Percentiles rank a stretch among this genome's conserved stretches.
These are phyloP conservation scores for Lasiodiplodia sp. DNA, from an alignment of 2,329 filamentous ascomycete genomes.

Conservation along the genomic window DNA sequence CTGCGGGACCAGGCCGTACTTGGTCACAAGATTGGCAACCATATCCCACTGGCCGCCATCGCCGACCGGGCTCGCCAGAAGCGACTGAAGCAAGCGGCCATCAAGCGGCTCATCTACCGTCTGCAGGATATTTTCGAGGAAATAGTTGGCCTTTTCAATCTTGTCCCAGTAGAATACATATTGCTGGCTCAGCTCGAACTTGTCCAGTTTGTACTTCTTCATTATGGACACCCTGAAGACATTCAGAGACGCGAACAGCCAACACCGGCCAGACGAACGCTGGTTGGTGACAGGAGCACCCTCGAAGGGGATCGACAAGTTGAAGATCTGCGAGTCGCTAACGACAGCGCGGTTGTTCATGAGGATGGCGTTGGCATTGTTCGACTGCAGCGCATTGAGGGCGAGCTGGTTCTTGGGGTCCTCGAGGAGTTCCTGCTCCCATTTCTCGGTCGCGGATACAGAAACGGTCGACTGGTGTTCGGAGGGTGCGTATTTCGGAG, in stretches of 20 bases:
- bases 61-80: constrained; percentile 72
- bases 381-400: constrained; percentile 73
- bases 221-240: constrained; percentile 89
- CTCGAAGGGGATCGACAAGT: constrained; percentile 81
- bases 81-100: constrained; percentile 72
- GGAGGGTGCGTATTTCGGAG: constrained; percentile 39
- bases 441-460: constrained; percentile 60
- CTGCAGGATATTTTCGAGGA: constrained; percentile 82
- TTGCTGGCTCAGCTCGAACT: constrained; percentile 85
- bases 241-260: constrained; percentile 92
- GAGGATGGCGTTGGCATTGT: constrained; percentile 71
- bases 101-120: constrained; percentile 76
- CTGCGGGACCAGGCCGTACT: constrained; percentile 90
- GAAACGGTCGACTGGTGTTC: constrained; percentile 53
- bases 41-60: constrained; percentile 95
- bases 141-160: constrained; percentile 89
- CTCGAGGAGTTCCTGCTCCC: constrained; percentile 68
- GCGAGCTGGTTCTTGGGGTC: constrained; percentile 78
- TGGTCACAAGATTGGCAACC: constrained; percentile 83
- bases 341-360: constrained; percentile 69
- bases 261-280: constrained; percentile 81
- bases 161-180: constrained; percentile 96
- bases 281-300: constrained; percentile 87
- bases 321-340: constrained; percentile 81
- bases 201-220: constrained; percentile 78